phyloP scores from a whole-genome alignment of 2,329 filamentous ascomycete species.

The Leptodontidium sp. region DNA sequence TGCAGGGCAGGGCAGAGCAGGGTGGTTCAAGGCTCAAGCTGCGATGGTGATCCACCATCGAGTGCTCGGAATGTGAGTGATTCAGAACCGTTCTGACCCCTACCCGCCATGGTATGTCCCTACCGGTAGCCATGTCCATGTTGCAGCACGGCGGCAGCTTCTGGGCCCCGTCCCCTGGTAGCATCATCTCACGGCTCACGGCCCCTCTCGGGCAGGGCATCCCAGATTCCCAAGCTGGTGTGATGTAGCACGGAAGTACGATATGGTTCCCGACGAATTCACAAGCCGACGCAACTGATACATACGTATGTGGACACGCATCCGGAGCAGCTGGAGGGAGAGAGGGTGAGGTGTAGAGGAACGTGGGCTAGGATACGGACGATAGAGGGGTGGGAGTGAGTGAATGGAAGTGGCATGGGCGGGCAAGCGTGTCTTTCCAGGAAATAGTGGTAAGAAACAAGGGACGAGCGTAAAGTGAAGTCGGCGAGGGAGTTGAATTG shows the following conservation, averaged over 20 bases:
- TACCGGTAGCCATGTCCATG: conserved; percentile 20
- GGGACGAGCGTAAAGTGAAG: conserved; percentile 14
- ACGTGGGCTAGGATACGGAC: too few species aligned
- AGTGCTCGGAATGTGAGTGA: conserved; percentile 36
- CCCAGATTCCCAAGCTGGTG: background rate
- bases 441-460: background rate
- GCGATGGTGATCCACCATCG: conserved; percentile 43
- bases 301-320: conserved; percentile 5
- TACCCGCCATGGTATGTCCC: conserved; percentile 17
- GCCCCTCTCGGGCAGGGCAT: conserved; percentile 9
- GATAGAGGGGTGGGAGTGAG: too few species aligned
- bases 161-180: background rate
- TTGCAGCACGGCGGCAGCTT: background rate
- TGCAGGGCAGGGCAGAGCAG: background rate
- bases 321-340: background rate
- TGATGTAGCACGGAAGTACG: background rate
- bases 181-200: conserved; percentile 15
- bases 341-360: background rate
- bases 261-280: conserved; percentile 19
- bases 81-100: conserved; percentile 27
- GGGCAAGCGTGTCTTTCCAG: background rate
- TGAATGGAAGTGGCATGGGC: background rate
- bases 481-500: background rate
- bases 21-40: conserved; percentile 24
- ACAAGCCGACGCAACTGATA: conserved; percentile 20